A percentile compares a stretch with the other conserved stretches of the same genome.
These are phyloP conservation scores for Arthrocladium fulminans DNA, from an alignment of 2,329 filamentous ascomycete species.

Conservation along the genomic window DNA sequence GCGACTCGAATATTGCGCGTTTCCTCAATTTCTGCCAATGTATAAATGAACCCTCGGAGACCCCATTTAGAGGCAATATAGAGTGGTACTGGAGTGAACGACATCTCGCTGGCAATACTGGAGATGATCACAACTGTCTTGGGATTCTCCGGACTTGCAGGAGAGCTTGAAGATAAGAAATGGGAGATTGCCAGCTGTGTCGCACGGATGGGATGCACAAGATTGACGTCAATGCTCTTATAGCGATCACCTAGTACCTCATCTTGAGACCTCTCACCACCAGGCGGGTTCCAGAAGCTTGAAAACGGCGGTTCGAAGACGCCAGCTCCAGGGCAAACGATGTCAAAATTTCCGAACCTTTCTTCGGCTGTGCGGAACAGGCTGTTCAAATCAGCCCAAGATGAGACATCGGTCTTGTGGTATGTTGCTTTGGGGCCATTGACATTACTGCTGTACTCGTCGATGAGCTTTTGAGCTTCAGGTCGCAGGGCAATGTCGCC, in stretches of 20 bases:
- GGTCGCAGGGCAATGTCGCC: slow-evolving; percentile 38
- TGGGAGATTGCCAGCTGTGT: slow-evolving; percentile 44
- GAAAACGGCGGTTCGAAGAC: slow-evolving; percentile 34
- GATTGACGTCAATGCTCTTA: slow-evolving; percentile 41
- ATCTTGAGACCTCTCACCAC: slow-evolving; percentile 35
- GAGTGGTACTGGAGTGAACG: slow-evolving; percentile 34
- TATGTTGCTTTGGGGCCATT: slow-evolving; percentile 32
- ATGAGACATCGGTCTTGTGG: slow-evolving; percentile 39
- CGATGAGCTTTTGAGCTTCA: slow-evolving; percentile 35
- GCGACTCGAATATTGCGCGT: slow-evolving; percentile 46
- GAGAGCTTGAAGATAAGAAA: slow-evolving; percentile 32
- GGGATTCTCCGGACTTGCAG: slow-evolving; percentile 17
- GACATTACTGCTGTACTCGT: slow-evolving; percentile 28
- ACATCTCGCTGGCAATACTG: slow-evolving; percentile 38
- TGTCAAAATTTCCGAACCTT: slow-evolving; percentile 40
- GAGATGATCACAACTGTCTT: slow-evolving; percentile 42
- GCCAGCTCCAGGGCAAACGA: slow-evolving; percentile 40
- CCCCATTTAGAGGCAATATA: slow-evolving; percentile 44
- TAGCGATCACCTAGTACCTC: slow-evolving; percentile 34
- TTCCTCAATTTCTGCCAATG: slow-evolving; percentile 41
- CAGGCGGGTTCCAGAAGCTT: slow-evolving; percentile 43
- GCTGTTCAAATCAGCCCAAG: slow-evolving; percentile 40
- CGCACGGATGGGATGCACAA: slow-evolving; percentile 44
- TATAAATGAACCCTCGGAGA: slow-evolving; percentile 42
- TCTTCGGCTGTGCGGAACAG: slow-evolving; percentile 41